Conservation (phyloP, 352 stramenopile genomes). For the Phytophthora rubi region DNA sequence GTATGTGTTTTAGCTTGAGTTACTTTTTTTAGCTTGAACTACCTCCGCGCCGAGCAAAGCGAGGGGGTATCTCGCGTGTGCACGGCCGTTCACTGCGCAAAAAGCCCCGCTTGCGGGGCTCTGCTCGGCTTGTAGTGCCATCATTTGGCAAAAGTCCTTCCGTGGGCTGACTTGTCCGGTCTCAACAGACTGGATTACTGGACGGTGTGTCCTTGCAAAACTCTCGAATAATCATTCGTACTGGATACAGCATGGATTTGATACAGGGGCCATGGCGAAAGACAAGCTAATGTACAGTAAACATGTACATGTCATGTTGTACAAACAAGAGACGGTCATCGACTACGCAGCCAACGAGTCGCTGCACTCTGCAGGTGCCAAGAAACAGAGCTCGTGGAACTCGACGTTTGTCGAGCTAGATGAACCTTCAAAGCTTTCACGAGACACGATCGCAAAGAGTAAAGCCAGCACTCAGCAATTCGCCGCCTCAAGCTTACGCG, state of each 20-base stretch:
- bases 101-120: too few relatives aligned
- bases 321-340: background rate
- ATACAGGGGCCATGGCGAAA: background rate
- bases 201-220: background rate
- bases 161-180: background rate
- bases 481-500: slow-evolving; percentile 41
- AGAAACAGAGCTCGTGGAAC: background rate
- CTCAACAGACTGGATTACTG: background rate
- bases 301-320: background rate
- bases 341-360: slow-evolving; percentile 22
- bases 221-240: background rate
- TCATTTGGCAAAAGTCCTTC: background rate
- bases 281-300: background rate
- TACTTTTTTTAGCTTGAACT: too few relatives aligned
- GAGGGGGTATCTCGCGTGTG: too few relatives aligned
- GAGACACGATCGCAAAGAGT: background rate
- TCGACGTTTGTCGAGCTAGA: background rate
- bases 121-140: too few relatives aligned
- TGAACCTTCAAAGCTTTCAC: slow-evolving; percentile 5
- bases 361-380: background rate
- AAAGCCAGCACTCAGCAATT: slow-evolving; percentile 32
- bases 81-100: too few relatives aligned
- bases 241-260: background rate
- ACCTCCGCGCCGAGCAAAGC: too few relatives aligned
- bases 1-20: too few relatives aligned